Percentiles rank a stretch among this genome's conserved stretches.
Evolutionary conservation across 148 eudicot genomes (phyloP).

Genomic region (Rhododendron vialii): DNA sequence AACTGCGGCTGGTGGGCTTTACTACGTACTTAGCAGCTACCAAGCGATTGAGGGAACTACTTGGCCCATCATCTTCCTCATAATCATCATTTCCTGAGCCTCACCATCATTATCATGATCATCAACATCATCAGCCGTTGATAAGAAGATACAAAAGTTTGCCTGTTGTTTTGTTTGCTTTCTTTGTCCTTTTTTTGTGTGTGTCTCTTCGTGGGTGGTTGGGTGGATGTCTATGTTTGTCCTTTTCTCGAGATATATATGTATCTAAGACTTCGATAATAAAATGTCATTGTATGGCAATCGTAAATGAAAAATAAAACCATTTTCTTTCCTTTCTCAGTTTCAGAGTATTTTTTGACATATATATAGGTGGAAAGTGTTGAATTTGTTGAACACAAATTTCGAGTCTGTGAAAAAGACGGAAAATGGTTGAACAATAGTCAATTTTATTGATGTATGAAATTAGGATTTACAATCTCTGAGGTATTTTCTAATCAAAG

Average conservation of each 20-base stretch:
- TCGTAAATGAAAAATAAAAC: neutral
- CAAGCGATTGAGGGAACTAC: neutral
- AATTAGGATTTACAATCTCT: too few species aligned
- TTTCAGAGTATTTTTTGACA: neutral
- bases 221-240: neutral
- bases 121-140: neutral
- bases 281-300: neutral
- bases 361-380: too few species aligned
- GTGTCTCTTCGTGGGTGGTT: neutral
- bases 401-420: too few species aligned
- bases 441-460: too few species aligned
- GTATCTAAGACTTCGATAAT: neutral
- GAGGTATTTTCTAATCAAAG: too few species aligned
- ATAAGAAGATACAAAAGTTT: neutral
- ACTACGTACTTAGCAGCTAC: neutral
- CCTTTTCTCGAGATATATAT: neutral
- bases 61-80: neutral
- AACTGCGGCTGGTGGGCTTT: neutral
- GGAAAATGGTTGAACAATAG: too few species aligned
- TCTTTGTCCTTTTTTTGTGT: neutral
- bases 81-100: neutral
- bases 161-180: neutral
- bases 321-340: neutral
- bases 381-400: too few species aligned
- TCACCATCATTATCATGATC: neutral